Evolutionary conservation across 768 basidiomycete species (phyloP).

Genomic region (Rhodotorula babjevae): DNA sequence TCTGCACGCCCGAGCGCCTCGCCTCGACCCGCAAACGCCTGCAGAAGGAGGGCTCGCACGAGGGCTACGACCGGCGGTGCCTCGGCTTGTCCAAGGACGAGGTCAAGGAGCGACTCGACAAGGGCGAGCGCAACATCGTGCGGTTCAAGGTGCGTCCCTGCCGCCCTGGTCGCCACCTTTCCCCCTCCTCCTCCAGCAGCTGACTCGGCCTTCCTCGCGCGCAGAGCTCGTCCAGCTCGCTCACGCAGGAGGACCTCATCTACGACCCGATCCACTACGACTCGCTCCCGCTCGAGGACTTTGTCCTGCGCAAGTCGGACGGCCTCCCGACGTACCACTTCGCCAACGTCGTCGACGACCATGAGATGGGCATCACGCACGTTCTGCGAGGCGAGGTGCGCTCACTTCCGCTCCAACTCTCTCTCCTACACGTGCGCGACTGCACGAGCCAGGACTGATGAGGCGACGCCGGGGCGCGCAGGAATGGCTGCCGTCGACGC

Average conservation of each 20-base stretch:
- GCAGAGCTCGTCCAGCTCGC: conserved; percentile 14
- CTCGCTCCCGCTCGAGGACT: conserved; percentile 54
- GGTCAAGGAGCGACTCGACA: conserved; percentile 63
- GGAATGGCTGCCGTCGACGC: conserved; percentile 95
- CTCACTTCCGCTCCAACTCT: not conserved
- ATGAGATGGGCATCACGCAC: conserved; percentile 92
- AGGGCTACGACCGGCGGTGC: conserved; percentile 83
- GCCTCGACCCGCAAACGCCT: conserved; percentile 64
- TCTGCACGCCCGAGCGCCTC: conserved; percentile 74
- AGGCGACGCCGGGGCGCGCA: conserved; percentile 44
- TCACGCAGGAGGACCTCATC: conserved; percentile 21
- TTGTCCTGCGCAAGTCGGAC: conserved; percentile 86
- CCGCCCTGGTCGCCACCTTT: no score
- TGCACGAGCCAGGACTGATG: no score
- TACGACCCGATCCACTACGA: conserved; percentile 37
- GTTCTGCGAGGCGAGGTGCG: conserved; percentile 84
- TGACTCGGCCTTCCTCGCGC: not conserved
- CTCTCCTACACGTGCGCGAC: no score
- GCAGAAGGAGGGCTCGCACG: conserved; percentile 65
- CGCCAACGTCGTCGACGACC: conserved; percentile 91
- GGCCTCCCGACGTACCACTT: conserved; percentile 93
- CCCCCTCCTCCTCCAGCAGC: not conserved
- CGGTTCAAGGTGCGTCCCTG: conserved; percentile 67
- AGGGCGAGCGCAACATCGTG: conserved; percentile 75
- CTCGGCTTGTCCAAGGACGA: conserved; percentile 82